Evolutionary conservation across 148 eudicot species (phyloP), one percentile per base, ranked within the genome.

Genomic region (Camellia sinensis): DNA sequence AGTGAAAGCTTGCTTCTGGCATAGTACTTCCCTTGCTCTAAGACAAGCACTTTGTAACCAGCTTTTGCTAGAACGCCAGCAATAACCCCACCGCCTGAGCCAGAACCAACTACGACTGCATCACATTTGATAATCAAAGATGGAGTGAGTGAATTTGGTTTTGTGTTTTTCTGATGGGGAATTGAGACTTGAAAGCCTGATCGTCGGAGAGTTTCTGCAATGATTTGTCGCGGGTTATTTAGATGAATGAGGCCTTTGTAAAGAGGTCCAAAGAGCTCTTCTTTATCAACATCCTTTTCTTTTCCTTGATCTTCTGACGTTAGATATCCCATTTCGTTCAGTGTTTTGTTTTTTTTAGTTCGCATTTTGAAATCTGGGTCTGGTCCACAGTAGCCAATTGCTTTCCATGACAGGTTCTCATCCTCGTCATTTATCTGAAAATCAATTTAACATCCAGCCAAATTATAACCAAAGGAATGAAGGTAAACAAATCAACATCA

Each of bases 51-150:
- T 85, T 90, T 90, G 83, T 90, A 88, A 3, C 95, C 97, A 0
- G 95, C 90, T 45, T 88, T 78, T 3, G 97, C 93, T 41, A 93
- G 83, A 43, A 89, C 85, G 4, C 97, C 97, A 0, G 94, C 95
- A 5, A 86, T 85, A 1, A 93, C 89, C 0, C 97, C 93, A 0
- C 95, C 97, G 0, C 97, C 97, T 0, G 91, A 87, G 48, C 97
- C 97, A 0, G 97, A 91, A 1, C 97, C 97, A 0, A 93, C 87
- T 9, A 93, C 91, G 0, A 91, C 95, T 0, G 74, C 97, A 19
- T 93, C 95, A 53, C 97, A 93, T 66, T 82, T 87, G 74, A 89
- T 82, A 3, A 79, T 60, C 80, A 93, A 57, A 15, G 85, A 53
- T 21, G 91, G 90, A 13, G 60, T 74, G 22, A 46, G 14, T 2